A percentile compares a stretch with the other conserved stretches of the same genome.
Conservation (phyloP, 2,329 filamentous ascomycete genomes). For the Penicillium oxalicum region DNA sequence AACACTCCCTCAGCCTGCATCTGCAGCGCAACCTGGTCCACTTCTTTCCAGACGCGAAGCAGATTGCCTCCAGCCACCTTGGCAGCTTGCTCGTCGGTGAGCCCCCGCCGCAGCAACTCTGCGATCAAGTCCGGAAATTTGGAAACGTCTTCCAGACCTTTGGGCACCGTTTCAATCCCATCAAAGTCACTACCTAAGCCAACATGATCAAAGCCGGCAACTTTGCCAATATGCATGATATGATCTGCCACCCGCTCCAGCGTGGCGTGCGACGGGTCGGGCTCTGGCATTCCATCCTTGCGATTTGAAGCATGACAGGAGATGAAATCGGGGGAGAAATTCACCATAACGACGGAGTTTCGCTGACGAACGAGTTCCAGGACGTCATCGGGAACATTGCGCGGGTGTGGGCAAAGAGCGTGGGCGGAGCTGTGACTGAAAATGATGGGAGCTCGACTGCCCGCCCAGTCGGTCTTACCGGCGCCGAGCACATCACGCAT, state of each 20-base stretch:
- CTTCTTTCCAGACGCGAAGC: slow-evolving; percentile 75
- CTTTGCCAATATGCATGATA: slow-evolving; percentile 71
- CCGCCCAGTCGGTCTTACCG: slow-evolving; percentile 54
- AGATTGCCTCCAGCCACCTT: slow-evolving; percentile 77
- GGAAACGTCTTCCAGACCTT: slow-evolving; percentile 49
- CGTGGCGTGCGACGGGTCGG: slow-evolving; percentile 63
- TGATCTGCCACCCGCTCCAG: slow-evolving; percentile 73
- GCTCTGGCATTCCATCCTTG: slow-evolving; percentile 60
- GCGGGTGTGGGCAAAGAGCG: slow-evolving; percentile 74
- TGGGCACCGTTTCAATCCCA: slow-evolving; percentile 55
- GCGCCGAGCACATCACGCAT: slow-evolving; percentile 76
- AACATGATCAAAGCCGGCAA: slow-evolving; percentile 82
- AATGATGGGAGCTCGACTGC: slow-evolving; percentile 75
- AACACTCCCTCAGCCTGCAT: slow-evolving; percentile 54
- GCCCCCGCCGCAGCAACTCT: not conserved
- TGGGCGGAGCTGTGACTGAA: slow-evolving; percentile 84
- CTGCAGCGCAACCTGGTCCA: slow-evolving; percentile 63
- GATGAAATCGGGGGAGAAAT: slow-evolving; percentile 77
- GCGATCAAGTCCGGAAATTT: not conserved
- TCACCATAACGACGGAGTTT: slow-evolving; percentile 81
- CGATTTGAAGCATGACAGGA: slow-evolving; percentile 60
- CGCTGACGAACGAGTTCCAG: slow-evolving; percentile 67
- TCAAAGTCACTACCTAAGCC: slow-evolving; percentile 89
- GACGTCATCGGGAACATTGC: slow-evolving; percentile 84
- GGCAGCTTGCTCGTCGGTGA: slow-evolving; percentile 59